Evolutionary conservation across 2,329 filamentous ascomycete genomes (phyloP), one percentile per base, ranked within the genome.

Genomic region (Calonectria henricotiae): DNA sequence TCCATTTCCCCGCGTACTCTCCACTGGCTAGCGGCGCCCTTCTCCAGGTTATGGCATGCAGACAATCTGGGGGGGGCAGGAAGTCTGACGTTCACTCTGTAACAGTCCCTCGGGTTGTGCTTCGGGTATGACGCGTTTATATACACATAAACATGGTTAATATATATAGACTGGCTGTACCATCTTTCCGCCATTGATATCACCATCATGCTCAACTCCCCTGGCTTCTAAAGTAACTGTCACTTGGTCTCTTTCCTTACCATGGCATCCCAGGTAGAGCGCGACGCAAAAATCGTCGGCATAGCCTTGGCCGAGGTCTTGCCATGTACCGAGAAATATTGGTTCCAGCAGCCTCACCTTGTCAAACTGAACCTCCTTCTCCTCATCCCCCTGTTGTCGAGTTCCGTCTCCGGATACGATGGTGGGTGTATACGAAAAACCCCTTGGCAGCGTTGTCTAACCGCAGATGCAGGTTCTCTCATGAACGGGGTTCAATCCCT

Each of bases 311-410:
- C 77, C 2, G 71, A 75, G 71, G 79, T 80, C 17, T 76, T 87
- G 23, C 85, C 85, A 9, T 73, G 81, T 41, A 80, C 81, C 30
- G 77, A 80, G 43, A 82, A 80, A 43, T 80, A 79, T 54, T 87
- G 85, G 86, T 86, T 82, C 60, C 80, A 82, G 39, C 76, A 81
- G 32, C 78, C 83, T 2, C 84, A 87, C 73, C 79, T 87, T 0
- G 74, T 86, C 12, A 73, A 79, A 20, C 77, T 87, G 17, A 87
- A 87, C 65, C 72, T 86, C 3, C 74, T 86, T 30, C 79, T 87
- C 0, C 70, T 86, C 6, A 77, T 86, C 1, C 85, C 85, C 0
- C 74, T 86, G 7, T 71, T 86, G 0, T 85, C 83, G 2, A 82
- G 82, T 0, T 80, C 83, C 1, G 81, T 83, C 4, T 80, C 80